A percentile compares a stretch with the other conserved stretches of the same genome.
These are phyloP conservation scores for Mortierella sp. DNA, from an alignment of 371 early-diverging fungal species.

Conservation along the genomic window DNA sequence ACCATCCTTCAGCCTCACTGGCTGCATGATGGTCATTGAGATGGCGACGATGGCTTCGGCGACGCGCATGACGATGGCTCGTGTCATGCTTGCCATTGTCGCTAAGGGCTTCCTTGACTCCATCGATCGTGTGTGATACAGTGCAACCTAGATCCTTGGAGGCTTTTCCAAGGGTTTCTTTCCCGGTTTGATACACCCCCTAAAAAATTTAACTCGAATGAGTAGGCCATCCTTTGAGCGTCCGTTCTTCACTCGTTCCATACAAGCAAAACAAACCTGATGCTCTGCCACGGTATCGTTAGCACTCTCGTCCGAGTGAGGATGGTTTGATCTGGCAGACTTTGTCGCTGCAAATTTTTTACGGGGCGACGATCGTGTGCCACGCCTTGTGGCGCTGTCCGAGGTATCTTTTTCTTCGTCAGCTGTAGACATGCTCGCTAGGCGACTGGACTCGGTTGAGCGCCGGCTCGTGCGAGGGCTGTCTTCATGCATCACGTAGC, in stretches of 20 bases:
- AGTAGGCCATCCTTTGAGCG: slow-evolving; percentile 17
- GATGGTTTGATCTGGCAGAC: background rate
- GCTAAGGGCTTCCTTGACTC: slow-evolving; percentile 2
- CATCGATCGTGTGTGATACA: slow-evolving; percentile 11
- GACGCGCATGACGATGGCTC: background rate
- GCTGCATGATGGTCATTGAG: slow-evolving; percentile 7
- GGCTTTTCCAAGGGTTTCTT: slow-evolving; percentile 14
- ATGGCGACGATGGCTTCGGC: slow-evolving; percentile 1
- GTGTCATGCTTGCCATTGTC: background rate
- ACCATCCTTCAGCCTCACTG: slow-evolving; percentile 1
- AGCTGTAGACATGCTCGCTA: slow-evolving; percentile 29
- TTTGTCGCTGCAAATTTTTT: background rate
- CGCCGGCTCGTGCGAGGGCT: slow-evolving; percentile 19
- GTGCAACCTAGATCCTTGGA: slow-evolving; percentile 12
- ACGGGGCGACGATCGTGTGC: slow-evolving; percentile 18
- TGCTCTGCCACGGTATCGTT: slow-evolving; percentile 36
- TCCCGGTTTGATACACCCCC: slow-evolving; percentile 12
- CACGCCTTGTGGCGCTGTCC: slow-evolving; percentile 2
- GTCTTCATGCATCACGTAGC: slow-evolving; percentile 27
- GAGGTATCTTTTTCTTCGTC: slow-evolving; percentile 34
- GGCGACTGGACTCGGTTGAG: slow-evolving; percentile 27
- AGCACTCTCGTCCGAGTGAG: slow-evolving; percentile 31
- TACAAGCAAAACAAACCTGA: slow-evolving; percentile 25
- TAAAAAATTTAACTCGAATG: slow-evolving; percentile 19
- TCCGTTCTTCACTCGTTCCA: slow-evolving; percentile 26